Conservation (phyloP, 352 stramenopile species). For the Thraustochytrium aureum region DNA sequence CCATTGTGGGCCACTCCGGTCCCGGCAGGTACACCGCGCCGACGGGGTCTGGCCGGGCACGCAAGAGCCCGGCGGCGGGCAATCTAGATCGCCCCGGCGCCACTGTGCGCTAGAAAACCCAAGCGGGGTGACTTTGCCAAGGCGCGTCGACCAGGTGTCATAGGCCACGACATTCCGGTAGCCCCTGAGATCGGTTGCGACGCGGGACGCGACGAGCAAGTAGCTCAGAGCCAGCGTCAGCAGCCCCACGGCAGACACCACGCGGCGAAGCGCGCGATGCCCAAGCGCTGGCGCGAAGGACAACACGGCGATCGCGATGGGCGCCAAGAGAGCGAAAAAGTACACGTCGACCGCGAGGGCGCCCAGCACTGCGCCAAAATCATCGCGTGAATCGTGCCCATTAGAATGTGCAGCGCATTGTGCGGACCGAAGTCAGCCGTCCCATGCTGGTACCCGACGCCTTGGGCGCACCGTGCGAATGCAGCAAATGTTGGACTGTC, state of each 20-base stretch:
- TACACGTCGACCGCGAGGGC: too few relatives aligned
- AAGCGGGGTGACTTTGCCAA: background rate
- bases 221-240: too few relatives aligned
- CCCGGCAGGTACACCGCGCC: background rate
- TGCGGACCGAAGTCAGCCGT: slow-evolving; percentile 46
- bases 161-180: too few relatives aligned
- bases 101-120: slow-evolving; percentile 17
- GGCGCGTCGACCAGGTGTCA: background rate
- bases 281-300: background rate
- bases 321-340: background rate
- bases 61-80: background rate
- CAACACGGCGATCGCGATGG: background rate
- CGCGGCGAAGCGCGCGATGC: background rate
- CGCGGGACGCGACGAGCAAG: too few relatives aligned
- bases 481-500: slow-evolving; percentile 10
- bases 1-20: slow-evolving; percentile 1
- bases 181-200: too few relatives aligned
- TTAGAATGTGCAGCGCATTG: slow-evolving; percentile 42
- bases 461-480: slow-evolving; percentile 32
- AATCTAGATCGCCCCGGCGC: slow-evolving; percentile 2
- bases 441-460: background rate
- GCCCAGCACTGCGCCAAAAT: background rate
- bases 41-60: background rate
- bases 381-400: slow-evolving; percentile 38
- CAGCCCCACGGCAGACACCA: too few relatives aligned